phyloP scores from a whole-genome alignment of 495 filamentous ascomycete species.

The Thozetella sp. region DNA sequence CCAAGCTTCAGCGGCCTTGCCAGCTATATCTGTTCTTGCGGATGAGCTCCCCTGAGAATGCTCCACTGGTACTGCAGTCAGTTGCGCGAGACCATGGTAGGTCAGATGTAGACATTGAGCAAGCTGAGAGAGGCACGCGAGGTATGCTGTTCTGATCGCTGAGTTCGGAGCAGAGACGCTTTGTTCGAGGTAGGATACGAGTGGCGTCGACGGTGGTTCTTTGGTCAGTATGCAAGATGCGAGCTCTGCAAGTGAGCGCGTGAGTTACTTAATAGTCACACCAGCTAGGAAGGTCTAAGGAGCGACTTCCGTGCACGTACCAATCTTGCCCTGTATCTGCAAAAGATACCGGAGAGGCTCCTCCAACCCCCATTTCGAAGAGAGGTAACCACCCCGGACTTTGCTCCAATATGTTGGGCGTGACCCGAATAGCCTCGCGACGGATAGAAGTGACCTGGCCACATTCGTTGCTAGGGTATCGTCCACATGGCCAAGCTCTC shows the following conservation, averaged over 20 bases:
- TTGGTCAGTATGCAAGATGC: slow-evolving; percentile 2
- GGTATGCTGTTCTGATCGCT: slow-evolving; percentile 1
- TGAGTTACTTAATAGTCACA: slow-evolving; percentile 1
- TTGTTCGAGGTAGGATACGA: slow-evolving; percentile 4
- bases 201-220: background rate
- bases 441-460: slow-evolving; percentile 1
- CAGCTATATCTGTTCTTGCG: background rate
- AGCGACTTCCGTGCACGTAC: slow-evolving; percentile 1
- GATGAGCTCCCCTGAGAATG: background rate
- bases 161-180: slow-evolving; percentile 2
- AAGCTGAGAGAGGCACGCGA: slow-evolving; percentile 1
- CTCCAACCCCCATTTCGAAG: background rate
- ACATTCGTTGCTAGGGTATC: slow-evolving; percentile 1
- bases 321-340: slow-evolving; percentile 2
- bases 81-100: slow-evolving; percentile 1
- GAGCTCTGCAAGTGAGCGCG: slow-evolving; percentile 1
- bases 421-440: slow-evolving; percentile 1
- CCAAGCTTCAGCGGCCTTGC: background rate
- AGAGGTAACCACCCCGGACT: background rate
- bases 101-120: slow-evolving; percentile 2
- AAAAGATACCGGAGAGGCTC: slow-evolving; percentile 2
- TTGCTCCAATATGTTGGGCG: background rate
- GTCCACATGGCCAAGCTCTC: slow-evolving; percentile 3
- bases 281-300: background rate
- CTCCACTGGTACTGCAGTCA: background rate